These are phyloP conservation scores for Ustilago nuda DNA, from an alignment of 1,284 basidiomycete species.

Conservation along the genomic window DNA sequence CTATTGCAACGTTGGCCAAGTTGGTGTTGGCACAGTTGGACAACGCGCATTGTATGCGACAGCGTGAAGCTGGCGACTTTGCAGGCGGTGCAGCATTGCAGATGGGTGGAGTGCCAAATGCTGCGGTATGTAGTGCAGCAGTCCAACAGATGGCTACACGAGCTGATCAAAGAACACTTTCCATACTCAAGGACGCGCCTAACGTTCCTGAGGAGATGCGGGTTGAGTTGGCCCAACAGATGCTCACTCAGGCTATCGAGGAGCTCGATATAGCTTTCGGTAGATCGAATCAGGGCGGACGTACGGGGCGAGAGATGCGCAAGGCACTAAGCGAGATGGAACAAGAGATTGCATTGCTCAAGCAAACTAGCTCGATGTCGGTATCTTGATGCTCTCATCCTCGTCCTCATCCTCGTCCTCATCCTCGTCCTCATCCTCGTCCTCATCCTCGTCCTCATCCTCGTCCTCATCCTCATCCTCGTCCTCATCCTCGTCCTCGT, in stretches of 20 bases:
- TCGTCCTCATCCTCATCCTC: too few species aligned
- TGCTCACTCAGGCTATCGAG: conserved; percentile 49
- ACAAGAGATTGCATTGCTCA: conserved; percentile 30
- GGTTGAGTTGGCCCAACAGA: conserved; percentile 34
- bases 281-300: conserved; percentile 39
- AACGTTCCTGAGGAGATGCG: conserved; percentile 37
- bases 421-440: too few species aligned
- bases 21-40: conserved; percentile 79
- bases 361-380: conserved; percentile 30
- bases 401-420: too few species aligned
- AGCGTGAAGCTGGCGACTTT: neutral
- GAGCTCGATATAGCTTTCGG: conserved; percentile 56
- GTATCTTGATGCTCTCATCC: conserved; percentile 19
- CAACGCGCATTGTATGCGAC: conserved; percentile 16
- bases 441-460: too few species aligned
- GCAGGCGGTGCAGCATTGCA: neutral
- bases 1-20: conserved; percentile 83
- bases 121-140: conserved; percentile 23
- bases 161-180: conserved; percentile 23
- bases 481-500: too few species aligned
- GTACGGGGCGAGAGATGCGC: conserved; percentile 29
- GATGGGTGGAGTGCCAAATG: neutral
- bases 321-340: conserved; percentile 34
- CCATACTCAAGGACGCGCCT: conserved; percentile 29
- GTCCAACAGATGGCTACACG: conserved; percentile 18